Evolutionary conservation across 2,329 filamentous ascomycete species (phyloP).

Genomic region (Thelonectria rubi): DNA sequence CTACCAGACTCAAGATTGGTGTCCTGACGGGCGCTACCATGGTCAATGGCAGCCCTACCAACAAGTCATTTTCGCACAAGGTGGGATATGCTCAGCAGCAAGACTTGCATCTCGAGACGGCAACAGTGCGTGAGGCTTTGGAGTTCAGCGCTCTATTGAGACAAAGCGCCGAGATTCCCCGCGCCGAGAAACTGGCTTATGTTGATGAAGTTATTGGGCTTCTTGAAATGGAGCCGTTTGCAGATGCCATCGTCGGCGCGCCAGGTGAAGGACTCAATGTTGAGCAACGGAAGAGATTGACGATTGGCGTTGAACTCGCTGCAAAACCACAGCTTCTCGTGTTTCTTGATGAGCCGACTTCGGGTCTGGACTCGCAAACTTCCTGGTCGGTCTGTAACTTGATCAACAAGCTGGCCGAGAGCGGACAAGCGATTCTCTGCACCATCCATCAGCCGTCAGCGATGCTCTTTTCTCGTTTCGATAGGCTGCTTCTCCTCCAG

Average conservation of each 20-base stretch:
- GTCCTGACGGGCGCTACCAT: constrained; percentile 73
- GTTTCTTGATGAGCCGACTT: constrained; percentile 62
- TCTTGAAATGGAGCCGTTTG: constrained; percentile 61
- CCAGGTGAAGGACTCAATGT: constrained; percentile 54
- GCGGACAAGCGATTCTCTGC: constrained; percentile 57
- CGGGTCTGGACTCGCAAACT: constrained; percentile 63
- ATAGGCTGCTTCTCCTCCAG: constrained; percentile 59
- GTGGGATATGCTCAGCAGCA: constrained; percentile 75
- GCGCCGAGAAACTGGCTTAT: constrained; percentile 58
- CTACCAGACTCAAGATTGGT: constrained; percentile 73
- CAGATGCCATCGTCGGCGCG: constrained; percentile 59
- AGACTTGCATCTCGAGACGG: constrained; percentile 54
- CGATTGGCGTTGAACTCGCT: constrained; percentile 56
- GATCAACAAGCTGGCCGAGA: constrained; percentile 66
- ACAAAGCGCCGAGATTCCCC: constrained; percentile 53
- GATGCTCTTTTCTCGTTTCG: constrained; percentile 52
- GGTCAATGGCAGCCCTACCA: constrained; percentile 69
- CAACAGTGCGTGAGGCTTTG: constrained; percentile 56
- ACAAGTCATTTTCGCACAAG: constrained; percentile 73
- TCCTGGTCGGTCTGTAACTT: constrained; percentile 76
- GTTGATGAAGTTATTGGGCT: constrained; percentile 62
- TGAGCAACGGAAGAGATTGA: constrained; percentile 59
- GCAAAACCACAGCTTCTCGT: constrained; percentile 55
- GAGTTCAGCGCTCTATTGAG: constrained; percentile 51
- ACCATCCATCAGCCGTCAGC: constrained; percentile 59